Evolutionary conservation across 345 rosid genomes (phyloP), one percentile per base, ranked within the genome.

Genomic region (Melastoma malabathricum): DNA sequence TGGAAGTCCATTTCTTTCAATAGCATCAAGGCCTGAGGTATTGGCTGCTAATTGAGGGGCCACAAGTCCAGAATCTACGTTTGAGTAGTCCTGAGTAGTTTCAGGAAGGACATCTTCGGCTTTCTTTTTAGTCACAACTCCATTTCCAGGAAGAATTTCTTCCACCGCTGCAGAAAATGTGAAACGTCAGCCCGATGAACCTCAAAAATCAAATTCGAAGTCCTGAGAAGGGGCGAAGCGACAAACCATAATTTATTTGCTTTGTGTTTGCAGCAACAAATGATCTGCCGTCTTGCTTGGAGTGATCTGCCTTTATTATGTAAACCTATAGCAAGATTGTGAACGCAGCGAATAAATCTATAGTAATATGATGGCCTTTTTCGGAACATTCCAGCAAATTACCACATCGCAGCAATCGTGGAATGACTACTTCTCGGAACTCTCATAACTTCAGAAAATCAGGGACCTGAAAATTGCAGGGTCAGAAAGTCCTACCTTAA

Each of bases 211-310:
- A 13, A 18, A 31, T 50, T 44, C 16, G 54, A 23, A 54, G 23
- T 12, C 16, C 4, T 44, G 25, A 43, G 43, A 19, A 16, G 27
- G 51, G 31, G n/a, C 25, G 46, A 22, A 5, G 41, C 20, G 22
- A 22, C 53, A 34, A 54, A 61, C 65, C 50, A 20, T 47, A 18
- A 61, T 27, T 50, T 10, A 16, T 54, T 43, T 48, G 48, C 23
- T 53, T 56, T 43, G 18, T 12, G 50, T 54, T 15, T 23, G 59
- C 65, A 61, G 43, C 44, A n/a, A 54, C 8, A 39, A 15, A 17
- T 12, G 61, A 38, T 39, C 65, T 59, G 43, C 25, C 48, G 8
- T 46, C 19, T 29, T 14, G 43, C 18, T 19, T 16, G 48, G 47
- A 27, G 15, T 20, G 41, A 39, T 48, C 25, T 27, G 44, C 54